phyloP scores from a whole-genome alignment of 2,329 filamentous ascomycete genomes.

The Claviceps maximensis region DNA sequence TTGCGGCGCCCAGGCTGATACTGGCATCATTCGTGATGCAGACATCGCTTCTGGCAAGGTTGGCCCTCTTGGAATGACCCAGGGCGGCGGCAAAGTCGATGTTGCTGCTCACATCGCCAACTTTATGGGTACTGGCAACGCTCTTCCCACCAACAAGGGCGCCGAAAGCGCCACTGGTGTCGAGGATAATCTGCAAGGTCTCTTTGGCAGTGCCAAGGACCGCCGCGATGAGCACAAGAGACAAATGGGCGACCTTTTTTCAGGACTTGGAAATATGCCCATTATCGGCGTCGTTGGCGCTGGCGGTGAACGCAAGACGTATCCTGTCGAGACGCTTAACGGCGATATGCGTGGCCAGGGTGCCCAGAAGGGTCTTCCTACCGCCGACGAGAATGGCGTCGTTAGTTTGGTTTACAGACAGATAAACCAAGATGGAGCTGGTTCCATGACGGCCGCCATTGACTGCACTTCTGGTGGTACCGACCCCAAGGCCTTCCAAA shows the following conservation, averaged over 20 bases:
- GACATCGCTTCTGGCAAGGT: conserved; percentile 4
- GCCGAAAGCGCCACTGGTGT: conserved; percentile 20
- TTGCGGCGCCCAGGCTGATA: conserved; percentile 5
- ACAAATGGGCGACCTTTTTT: conserved; percentile 18
- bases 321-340: background rate
- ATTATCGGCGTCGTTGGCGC: background rate
- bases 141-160: background rate
- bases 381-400: background rate
- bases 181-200: conserved; percentile 27
- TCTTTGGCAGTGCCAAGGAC: conserved; percentile 8
- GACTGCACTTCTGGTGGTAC: conserved; percentile 3
- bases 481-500: conserved; percentile 2
- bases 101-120: conserved; percentile 3
- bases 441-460: conserved; percentile 1
- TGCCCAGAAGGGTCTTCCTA: conserved; percentile 1
- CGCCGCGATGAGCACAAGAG: conserved; percentile 13
- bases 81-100: conserved; percentile 3
- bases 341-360: conserved; percentile 1
- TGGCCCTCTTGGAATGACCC: conserved; percentile 4
- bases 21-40: conserved; percentile 4
- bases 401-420: conserved; percentile 2
- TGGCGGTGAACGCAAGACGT: background rate
- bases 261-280: background rate
- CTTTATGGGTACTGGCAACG: conserved; percentile 3
- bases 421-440: conserved; percentile 4